Conservation (phyloP, 176 grass and related monocot genomes). For the Avena eriantha region DNA sequence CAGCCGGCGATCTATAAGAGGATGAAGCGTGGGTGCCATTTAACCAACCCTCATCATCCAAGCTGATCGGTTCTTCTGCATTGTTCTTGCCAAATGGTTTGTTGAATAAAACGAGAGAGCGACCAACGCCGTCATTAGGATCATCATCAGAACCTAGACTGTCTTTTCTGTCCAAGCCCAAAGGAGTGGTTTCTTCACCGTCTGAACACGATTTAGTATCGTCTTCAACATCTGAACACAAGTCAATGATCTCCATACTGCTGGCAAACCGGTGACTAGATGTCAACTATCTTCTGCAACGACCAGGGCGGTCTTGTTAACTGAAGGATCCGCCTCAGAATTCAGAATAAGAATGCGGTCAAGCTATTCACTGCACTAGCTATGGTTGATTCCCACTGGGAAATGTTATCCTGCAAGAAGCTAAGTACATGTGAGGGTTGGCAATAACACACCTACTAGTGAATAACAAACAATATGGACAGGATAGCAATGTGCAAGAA, state of each 20-base stretch:
- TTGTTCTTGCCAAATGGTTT: constrained; percentile 7
- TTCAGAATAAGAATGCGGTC: background rate
- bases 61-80: background rate
- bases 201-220: background rate
- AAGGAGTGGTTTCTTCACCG: background rate
- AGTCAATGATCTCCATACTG: constrained; percentile 53
- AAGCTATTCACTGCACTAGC: background rate
- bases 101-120: background rate
- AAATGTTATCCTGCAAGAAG: constrained; percentile 25
- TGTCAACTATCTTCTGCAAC: background rate
- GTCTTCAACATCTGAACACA: constrained; percentile 56
- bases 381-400: constrained; percentile 7
- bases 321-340: background rate
- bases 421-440: background rate
- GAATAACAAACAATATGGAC: background rate
- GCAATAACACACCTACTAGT: background rate
- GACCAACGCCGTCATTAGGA: constrained; percentile 15
- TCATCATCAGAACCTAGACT: constrained; percentile 18
- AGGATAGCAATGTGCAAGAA: constrained; percentile 2
- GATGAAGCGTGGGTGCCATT: constrained; percentile 1
- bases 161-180: constrained; percentile 21
- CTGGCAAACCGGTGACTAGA: background rate
- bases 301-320: background rate
- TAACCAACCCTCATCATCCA: constrained; percentile 23
- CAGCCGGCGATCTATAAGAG: constrained; percentile 29